Evolutionary conservation across 2,329 filamentous ascomycete species (phyloP).

Genomic region (Mycosphaerella arachidis): DNA sequence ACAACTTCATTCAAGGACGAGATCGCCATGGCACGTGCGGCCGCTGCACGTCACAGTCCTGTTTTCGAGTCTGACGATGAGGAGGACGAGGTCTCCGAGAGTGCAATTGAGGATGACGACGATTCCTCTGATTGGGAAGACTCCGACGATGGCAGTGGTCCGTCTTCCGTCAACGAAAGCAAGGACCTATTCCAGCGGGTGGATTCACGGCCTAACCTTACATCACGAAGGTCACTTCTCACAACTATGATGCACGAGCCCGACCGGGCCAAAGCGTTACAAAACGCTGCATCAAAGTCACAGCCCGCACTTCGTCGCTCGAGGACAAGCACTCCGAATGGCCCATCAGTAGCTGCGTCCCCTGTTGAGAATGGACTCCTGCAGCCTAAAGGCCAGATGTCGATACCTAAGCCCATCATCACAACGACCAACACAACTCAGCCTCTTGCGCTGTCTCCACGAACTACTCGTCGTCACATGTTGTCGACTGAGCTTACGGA

Average conservation of each 20-base stretch:
- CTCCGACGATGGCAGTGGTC: conserved; percentile 67
- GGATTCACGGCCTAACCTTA: conserved; percentile 78
- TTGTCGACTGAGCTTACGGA: conserved; percentile 90
- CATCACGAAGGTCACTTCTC: conserved; percentile 80
- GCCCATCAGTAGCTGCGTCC: conserved; percentile 58
- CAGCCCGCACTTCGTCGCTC: conserved; percentile 53
- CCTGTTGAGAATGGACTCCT: conserved; percentile 40
- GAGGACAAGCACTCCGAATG: conserved; percentile 66
- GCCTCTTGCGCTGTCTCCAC: conserved; percentile 68
- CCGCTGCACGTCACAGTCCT: conserved; percentile 57
- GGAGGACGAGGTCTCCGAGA: conserved; percentile 66
- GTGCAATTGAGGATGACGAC: conserved; percentile 62
- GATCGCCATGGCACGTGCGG: conserved; percentile 53
- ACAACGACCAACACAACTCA: conserved; percentile 60
- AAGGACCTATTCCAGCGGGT: conserved; percentile 82
- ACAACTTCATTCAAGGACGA: conserved; percentile 77
- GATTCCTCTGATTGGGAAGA: conserved; percentile 53
- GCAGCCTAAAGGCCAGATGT: conserved; percentile 28
- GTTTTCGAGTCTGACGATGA: conserved; percentile 57
- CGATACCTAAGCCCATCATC: conserved; percentile 67
- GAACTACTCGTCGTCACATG: conserved; percentile 93
- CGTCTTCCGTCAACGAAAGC: conserved; percentile 65
- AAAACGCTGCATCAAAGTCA: conserved; percentile 58
- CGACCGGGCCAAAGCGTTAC: conserved; percentile 65
- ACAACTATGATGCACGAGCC: conserved; percentile 83